phyloP scores from a whole-genome alignment of 1,284 basidiomycete species.

The Pseudozyma sp. region DNA sequence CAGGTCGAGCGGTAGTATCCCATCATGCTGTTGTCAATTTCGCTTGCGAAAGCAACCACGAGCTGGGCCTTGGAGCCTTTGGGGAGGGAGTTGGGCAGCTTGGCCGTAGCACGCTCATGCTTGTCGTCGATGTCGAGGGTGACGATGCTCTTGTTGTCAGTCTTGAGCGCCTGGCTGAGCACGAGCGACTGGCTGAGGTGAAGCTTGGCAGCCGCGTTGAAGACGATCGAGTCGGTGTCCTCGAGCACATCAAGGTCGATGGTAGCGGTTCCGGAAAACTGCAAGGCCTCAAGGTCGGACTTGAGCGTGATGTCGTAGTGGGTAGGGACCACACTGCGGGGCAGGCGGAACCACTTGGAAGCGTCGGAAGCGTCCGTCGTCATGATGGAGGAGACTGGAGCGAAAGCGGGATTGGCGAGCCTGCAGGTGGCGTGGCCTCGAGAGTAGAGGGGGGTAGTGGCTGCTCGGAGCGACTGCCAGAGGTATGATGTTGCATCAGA shows the following conservation, averaged over 20 bases:
- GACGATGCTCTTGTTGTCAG: conserved; percentile 72
- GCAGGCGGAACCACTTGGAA: conserved; percentile 76
- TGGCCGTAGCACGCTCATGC: conserved; percentile 60
- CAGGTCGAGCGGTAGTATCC: conserved; percentile 69
- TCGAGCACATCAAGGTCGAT: conserved; percentile 81
- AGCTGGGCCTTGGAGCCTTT: conserved; percentile 60
- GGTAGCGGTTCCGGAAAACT: conserved; percentile 82
- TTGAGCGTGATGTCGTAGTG: conserved; percentile 86
- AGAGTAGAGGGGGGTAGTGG: conserved; percentile 13
- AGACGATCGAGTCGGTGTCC: conserved; percentile 72
- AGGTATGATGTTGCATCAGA: not conserved
- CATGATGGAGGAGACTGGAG: conserved; percentile 47
- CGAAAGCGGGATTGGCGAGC: conserved; percentile 37
- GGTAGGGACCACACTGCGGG: conserved; percentile 78
- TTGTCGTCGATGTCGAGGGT: conserved; percentile 70
- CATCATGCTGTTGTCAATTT: conserved; percentile 64
- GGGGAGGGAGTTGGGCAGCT: conserved; percentile 55
- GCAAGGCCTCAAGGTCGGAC: conserved; percentile 79
- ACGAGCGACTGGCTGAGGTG: conserved; percentile 78
- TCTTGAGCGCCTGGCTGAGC: conserved; percentile 74
- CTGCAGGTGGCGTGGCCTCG: conserved; percentile 44
- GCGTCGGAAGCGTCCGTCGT: conserved; percentile 47
- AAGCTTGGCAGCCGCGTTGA: conserved; percentile 74
- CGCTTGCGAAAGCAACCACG: conserved; percentile 57
- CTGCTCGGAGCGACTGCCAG: conserved; percentile 35